Evolutionary conservation across 352 stramenopile species (phyloP).

Genomic region (Phytopythium aichiense): DNA sequence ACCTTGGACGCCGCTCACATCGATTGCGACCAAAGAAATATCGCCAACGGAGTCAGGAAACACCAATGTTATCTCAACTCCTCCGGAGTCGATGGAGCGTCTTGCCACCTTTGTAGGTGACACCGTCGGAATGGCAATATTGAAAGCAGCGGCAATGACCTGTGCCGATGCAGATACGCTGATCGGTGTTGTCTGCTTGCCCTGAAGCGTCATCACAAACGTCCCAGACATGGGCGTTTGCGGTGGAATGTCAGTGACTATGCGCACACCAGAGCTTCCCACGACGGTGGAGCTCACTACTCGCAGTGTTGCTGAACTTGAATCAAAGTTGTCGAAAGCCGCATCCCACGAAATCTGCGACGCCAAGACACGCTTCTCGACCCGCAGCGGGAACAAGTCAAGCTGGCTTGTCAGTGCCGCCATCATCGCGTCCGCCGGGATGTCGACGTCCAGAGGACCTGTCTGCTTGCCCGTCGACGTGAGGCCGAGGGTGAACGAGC

Average conservation of each 20-base stretch:
- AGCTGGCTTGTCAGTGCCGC: slow-evolving; percentile 12
- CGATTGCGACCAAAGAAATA: slow-evolving; percentile 14
- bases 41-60: slow-evolving; percentile 22
- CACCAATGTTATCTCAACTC: slow-evolving; percentile 8
- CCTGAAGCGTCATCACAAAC: slow-evolving; percentile 17
- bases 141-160: slow-evolving; percentile 9
- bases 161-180: slow-evolving; percentile 1
- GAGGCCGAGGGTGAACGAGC: slow-evolving; percentile 24
- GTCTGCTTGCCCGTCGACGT: slow-evolving; percentile 3
- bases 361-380: slow-evolving; percentile 17
- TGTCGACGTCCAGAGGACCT: slow-evolving; percentile 11
- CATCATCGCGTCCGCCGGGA: slow-evolving; percentile 10
- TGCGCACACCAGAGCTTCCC: slow-evolving; percentile 16
- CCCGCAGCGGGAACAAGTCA: slow-evolving; percentile 11
- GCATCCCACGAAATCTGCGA: slow-evolving; percentile 24
- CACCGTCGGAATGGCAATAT: not conserved
- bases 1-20: slow-evolving; percentile 16
- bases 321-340: slow-evolving; percentile 31
- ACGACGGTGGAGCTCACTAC: slow-evolving; percentile 16
- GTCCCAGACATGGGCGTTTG: slow-evolving; percentile 13
- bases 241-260: slow-evolving; percentile 17
- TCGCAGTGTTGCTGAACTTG: slow-evolving; percentile 8
- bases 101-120: not conserved
- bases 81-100: not conserved
- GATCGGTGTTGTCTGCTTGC: slow-evolving; percentile 4